These are phyloP conservation scores for Debaryomyces castellii DNA, from an alignment of 805 yeast genomes.

Conservation along the genomic window DNA sequence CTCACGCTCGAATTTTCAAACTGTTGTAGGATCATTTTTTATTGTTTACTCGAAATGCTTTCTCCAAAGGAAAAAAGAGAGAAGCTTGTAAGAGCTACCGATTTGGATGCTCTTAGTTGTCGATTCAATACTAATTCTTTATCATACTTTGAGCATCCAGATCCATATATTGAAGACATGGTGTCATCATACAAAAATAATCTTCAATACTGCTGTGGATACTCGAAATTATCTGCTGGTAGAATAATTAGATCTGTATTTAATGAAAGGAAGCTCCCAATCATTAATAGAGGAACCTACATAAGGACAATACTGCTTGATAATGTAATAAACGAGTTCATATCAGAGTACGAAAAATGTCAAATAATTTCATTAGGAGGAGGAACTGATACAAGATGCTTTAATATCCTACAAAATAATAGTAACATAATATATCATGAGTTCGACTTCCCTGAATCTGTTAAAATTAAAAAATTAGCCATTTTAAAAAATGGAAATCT, in stretches of 20 bases:
- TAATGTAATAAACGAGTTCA: conserved; percentile 40
- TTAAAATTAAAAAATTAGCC: conserved; percentile 49
- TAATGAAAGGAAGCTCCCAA: conserved; percentile 51
- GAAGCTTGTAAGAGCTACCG: conserved; percentile 55
- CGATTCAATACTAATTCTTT: conserved; percentile 51
- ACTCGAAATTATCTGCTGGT: conserved; percentile 36
- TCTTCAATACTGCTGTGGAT: conserved; percentile 40
- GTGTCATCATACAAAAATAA: conserved; percentile 35
- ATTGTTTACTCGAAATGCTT: conserved; percentile 15
- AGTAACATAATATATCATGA: conserved; percentile 49
- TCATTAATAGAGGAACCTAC: conserved; percentile 72
- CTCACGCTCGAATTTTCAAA: conserved; percentile 1
- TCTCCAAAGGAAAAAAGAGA: conserved; percentile 39
- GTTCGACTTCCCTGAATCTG: conserved; percentile 60
- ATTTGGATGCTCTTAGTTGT: conserved; percentile 70
- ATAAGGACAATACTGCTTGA: conserved; percentile 58
- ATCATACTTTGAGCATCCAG: conserved; percentile 46
- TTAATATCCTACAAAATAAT: conserved; percentile 41
- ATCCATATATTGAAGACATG: conserved; percentile 31
- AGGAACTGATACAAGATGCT: conserved; percentile 75
- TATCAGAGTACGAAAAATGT: conserved; percentile 27
- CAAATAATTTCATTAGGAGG: conserved; percentile 76
- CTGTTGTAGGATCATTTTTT: not conserved
- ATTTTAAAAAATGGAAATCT: conserved; percentile 36
- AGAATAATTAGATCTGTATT: conserved; percentile 41